phyloP scores from a whole-genome alignment of 1,139 yeast species.

The Candida dubliniensis region DNA sequence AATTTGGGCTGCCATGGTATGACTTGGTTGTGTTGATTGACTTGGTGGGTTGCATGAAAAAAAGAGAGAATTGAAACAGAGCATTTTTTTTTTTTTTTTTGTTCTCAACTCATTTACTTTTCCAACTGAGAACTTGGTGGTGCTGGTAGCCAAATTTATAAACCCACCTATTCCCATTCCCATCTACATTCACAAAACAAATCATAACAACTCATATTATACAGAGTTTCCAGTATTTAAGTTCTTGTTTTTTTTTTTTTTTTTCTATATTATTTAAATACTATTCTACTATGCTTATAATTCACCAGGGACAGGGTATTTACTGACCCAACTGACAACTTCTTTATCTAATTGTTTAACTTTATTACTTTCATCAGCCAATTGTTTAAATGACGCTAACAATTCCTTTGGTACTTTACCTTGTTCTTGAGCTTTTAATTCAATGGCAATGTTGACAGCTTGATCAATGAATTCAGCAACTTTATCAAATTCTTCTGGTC shows the following conservation, averaged over 20 bases:
- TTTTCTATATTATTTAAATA: no score
- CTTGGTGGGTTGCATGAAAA: not conserved
- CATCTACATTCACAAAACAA: no score
- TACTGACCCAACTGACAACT: conserved; percentile 64
- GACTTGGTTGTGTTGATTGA: not conserved
- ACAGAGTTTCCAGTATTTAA: no score
- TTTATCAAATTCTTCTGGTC: conserved; percentile 70
- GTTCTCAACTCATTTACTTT: not conserved
- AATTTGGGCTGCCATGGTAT: not conserved
- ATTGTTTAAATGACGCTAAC: conserved; percentile 60
- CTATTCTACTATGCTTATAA: conserved; percentile 20
- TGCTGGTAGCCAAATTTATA: no score
- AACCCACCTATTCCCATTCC: no score
- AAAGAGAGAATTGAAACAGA: not conserved
- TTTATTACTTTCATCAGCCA: conserved; percentile 58
- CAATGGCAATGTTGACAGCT: conserved; percentile 69
- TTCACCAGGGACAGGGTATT: conserved; percentile 82
- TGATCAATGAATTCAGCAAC: conserved; percentile 77
- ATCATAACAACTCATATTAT: no score
- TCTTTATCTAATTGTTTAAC: conserved; percentile 62
- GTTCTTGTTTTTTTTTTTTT: no score
- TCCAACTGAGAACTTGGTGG: no score
- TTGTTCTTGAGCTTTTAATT: conserved; percentile 58
- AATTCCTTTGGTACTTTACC: conserved; percentile 65
- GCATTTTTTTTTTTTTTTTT: not conserved